A percentile compares a stretch with the other conserved stretches of the same genome.
phyloP scores from a whole-genome alignment of 1,284 basidiomycete genomes.

The Fomitopsis pinicola region DNA sequence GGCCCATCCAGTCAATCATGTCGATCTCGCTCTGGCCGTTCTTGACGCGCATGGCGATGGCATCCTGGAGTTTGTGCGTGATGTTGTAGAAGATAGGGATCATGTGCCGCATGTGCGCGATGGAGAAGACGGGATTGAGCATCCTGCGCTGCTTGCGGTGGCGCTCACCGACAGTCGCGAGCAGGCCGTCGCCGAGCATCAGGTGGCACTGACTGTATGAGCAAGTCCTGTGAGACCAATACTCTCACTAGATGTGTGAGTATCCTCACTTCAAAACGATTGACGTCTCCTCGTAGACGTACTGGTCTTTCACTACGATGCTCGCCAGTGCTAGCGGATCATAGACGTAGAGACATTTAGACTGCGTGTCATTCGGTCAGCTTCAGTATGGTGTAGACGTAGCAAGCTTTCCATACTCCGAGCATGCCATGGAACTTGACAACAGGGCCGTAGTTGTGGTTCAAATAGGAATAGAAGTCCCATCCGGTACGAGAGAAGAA shows the following conservation, averaged over 20 bases:
- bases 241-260: conserved; percentile 1
- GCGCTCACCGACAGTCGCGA: conserved; percentile 18
- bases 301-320: conserved; percentile 29
- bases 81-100: conserved; percentile 21
- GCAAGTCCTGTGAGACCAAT: conserved; percentile 2
- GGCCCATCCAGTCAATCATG: conserved; percentile 29
- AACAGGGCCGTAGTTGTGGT: conserved; percentile 16
- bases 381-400: neutral
- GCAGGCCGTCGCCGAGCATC: conserved; percentile 16
- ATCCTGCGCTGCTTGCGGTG: conserved; percentile 24
- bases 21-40: conserved; percentile 23
- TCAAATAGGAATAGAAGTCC: conserved; percentile 14
- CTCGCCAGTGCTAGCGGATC: conserved; percentile 25
- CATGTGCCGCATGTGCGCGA: conserved; percentile 21
- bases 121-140: conserved; percentile 25
- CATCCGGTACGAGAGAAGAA: conserved; percentile 10
- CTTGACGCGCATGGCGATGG: conserved; percentile 11
- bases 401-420: conserved; percentile 1
- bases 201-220: neutral
- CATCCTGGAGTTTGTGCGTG: conserved; percentile 14
- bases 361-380: conserved; percentile 4
- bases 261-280: neutral
- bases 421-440: conserved; percentile 15
- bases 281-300: conserved; percentile 22
- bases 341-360: conserved; percentile 15